These are phyloP conservation scores for Euphrasia arctica DNA, from an alignment of 305 asterid species.

Conservation along the genomic window DNA sequence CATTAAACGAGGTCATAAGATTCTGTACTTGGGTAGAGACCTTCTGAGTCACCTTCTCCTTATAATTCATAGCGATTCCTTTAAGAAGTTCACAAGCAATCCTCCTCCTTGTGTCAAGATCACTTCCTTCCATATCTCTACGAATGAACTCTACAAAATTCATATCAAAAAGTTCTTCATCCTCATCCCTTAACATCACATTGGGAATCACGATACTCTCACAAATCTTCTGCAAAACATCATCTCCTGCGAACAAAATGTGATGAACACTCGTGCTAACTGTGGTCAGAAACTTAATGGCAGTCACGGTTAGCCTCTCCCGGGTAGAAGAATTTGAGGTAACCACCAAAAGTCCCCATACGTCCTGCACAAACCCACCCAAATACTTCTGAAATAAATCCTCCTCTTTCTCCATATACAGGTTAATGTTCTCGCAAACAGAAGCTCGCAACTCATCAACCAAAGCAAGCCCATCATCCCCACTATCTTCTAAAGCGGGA, in stretches of 20 bases:
- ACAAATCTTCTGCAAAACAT: conserved; percentile 69
- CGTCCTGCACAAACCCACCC: conserved; percentile 81
- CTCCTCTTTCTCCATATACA: conserved; percentile 84
- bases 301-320: conserved; percentile 84
- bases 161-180: conserved; percentile 93
- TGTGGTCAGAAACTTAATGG: conserved; percentile 75
- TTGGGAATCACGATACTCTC: conserved; percentile 90
- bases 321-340: conserved; percentile 60
- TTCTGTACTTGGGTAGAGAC: conserved; percentile 66
- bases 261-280: conserved; percentile 87
- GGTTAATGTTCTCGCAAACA: conserved; percentile 79
- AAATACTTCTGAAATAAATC: conserved; percentile 66
- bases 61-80: conserved; percentile 78
- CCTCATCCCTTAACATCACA: conserved; percentile 97
- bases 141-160: conserved; percentile 85
- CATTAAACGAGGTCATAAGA: conserved; percentile 63
- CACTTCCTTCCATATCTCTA: conserved; percentile 99
- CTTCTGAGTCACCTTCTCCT: conserved; percentile 73
- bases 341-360: conserved; percentile 78
- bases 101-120: conserved; percentile 94
- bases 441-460: conserved; percentile 84
- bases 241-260: conserved; percentile 70
- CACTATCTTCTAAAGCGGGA: conserved; percentile 60
- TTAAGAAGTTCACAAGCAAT: conserved; percentile 95
- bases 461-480: conserved; percentile 65